Base-by-base conservation (phyloP, 202 grass and related monocot species). In the Panicum virgatum region DNA sequence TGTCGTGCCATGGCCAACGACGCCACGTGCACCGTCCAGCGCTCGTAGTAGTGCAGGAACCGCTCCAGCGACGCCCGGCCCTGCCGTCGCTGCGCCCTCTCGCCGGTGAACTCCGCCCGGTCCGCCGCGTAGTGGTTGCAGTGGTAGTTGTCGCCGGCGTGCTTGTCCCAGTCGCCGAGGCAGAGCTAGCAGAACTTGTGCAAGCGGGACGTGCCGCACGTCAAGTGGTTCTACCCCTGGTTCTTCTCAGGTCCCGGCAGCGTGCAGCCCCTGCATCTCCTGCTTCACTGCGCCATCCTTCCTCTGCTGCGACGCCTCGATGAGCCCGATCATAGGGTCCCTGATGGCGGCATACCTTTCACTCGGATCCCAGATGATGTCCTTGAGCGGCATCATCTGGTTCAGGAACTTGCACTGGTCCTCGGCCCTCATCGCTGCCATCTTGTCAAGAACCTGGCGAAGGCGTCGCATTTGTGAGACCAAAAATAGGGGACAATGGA, bases 201-300 rank as follows among this genome's bases (percentile, higher is more conserved):
- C 9, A 0, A 0, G 75, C 85, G 85, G 2, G 89, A 85, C 0
- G 34, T 1, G 4, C 14, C 0, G 77, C 89, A 91, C 26, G 52
- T 85, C 67, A 91, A 88, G 86, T 83, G 89, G 66, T 75, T 85
- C 73, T 85, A 91, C 3, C 89, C 82, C 0, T 3, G 22, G 82
- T 79, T 88, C 86, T 85, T 91, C 78, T 91, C 85, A 75, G 68
- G 93, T 79, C n/a, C 94, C 94, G 1, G 94, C 94, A 29, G 89
- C 52, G 32, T 90, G 73, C 13, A 93, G 54, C 66, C 78, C 88
- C 47, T 83, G 64, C 9, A 93, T 20, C n/a, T 44, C 44, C 67
- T 82, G 78, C 18, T 68, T 84, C 66, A 65, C 75, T 18, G 15
- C 57, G 59, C 29, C 78, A 3, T 69, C 78, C 34, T 43, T 69